Evolutionary conservation across 306 rosid species (phyloP), one percentile per base, ranked within the genome.

Genomic region (Trichosanthes cucumerina): DNA sequence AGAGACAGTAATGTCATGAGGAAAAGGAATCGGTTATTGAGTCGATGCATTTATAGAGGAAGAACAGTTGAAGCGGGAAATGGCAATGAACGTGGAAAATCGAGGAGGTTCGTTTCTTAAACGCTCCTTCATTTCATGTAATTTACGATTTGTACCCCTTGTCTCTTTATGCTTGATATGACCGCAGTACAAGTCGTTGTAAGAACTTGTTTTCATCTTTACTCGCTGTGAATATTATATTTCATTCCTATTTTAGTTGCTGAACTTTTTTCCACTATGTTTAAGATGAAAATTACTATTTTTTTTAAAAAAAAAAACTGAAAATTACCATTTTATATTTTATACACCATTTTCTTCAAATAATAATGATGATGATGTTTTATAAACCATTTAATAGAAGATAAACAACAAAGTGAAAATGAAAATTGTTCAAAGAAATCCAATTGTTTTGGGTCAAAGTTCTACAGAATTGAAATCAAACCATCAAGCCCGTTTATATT

Each of bases 31-130:
- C 54, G 21, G 54, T 9, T 13, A 9, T 6, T 47, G 75, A 47
- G 58, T 21, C 46, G 5, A 70, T 76, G 69, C 31, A 76, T 76
- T 54, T 56, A 76, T 76, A 54, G 68, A 76, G 33, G 54, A 13
- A 13, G 54, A 54, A 24, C 24, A 58, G 70, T 57, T 5, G 12
- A 38, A 36, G 66, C 68, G 79, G 34, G 75, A 44, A 71, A 44
- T 44, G 57, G 53, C 14, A 59, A 43, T 23, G 14, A n/a, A 39
- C 39, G 76, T 57, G 52, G 28, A 38, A 65, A 69, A 69, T 69
- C 53, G 75, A 69, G 18, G 75, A 26, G 39, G 12, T 46, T 23
- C 4, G 52, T 71, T 74, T 8, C 63, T 18, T 4, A 9, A 75
- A 50, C 34, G 0, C 49, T 65, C 79, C 65, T 52, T 1, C 4